Conservation (phyloP, 2,329 filamentous ascomycete genomes). For the Sporothrix globosa region DNA sequence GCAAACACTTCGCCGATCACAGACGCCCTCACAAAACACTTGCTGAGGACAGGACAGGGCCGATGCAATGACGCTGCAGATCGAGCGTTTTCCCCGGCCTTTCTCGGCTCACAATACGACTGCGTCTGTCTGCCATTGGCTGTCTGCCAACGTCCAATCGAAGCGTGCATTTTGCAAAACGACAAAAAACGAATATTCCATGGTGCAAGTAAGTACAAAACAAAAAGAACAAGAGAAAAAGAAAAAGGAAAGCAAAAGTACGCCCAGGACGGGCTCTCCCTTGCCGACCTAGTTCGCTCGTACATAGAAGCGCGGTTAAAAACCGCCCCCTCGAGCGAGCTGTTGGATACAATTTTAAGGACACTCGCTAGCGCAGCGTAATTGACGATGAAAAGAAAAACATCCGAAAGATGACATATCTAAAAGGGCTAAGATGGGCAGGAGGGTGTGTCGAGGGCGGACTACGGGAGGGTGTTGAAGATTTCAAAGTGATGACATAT, state of each 20-base stretch:
- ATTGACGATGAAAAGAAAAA: not conserved
- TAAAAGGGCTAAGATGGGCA: not conserved
- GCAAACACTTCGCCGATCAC: not conserved
- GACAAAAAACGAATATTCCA: not conserved
- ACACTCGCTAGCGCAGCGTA: not conserved
- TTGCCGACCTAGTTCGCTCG: not conserved
- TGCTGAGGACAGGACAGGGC: not conserved
- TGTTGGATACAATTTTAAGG: not conserved
- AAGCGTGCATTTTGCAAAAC: not conserved
- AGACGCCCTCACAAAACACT: too few relatives aligned
- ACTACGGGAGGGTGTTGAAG: not conserved
- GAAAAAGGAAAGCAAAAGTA: not conserved
- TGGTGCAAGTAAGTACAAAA: not conserved
- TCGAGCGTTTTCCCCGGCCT: not conserved
- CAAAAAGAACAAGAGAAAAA: not conserved
- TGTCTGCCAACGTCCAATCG: not conserved
- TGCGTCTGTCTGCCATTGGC: not conserved
- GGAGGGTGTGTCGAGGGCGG: not conserved
- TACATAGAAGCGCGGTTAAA: constrained; percentile 32
- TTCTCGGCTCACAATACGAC: not conserved
- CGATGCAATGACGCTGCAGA: not conserved
- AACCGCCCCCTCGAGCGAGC: not conserved
- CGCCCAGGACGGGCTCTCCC: constrained; percentile 6
- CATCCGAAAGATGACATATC: not conserved
- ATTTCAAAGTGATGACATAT: not conserved